phyloP scores from a whole-genome alignment of 257 asterid species.

The Ballota nigra region DNA sequence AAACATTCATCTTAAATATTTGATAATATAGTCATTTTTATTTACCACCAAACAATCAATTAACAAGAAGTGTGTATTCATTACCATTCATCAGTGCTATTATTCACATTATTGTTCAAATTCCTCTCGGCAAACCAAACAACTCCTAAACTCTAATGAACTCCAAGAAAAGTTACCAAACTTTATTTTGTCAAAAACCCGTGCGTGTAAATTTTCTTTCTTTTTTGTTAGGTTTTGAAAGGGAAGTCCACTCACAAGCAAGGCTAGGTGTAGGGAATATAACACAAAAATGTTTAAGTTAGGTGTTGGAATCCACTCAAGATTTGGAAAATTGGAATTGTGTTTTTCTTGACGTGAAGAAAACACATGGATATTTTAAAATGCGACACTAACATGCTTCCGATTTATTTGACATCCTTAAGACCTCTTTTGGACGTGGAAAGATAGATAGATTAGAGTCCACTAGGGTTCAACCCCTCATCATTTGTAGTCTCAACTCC shows the following conservation, averaged over 20 bases:
- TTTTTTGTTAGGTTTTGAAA: slow-evolving; percentile 45
- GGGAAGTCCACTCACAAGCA: slow-evolving; percentile 50
- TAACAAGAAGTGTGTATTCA: too few relatives aligned
- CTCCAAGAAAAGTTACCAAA: not conserved
- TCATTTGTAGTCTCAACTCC: slow-evolving; percentile 28
- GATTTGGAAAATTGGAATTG: slow-evolving; percentile 4
- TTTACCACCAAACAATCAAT: too few relatives aligned
- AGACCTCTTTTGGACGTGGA: slow-evolving; percentile 41
- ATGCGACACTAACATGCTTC: slow-evolving; percentile 51
- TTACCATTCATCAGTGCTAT: too few relatives aligned
- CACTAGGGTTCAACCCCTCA: slow-evolving; percentile 38
- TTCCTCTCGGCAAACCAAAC: not conserved
- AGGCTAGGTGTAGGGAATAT: slow-evolving; percentile 41
- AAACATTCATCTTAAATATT: too few relatives aligned
- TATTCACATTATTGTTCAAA: not conserved
- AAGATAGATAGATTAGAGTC: slow-evolving; percentile 8
- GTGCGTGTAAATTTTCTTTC: not conserved
- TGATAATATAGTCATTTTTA: too few relatives aligned
- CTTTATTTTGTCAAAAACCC: not conserved
- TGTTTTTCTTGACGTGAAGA: slow-evolving; percentile 40
- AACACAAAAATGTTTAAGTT: slow-evolving; percentile 42
- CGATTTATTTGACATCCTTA: slow-evolving; percentile 49
- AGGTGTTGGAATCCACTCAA: slow-evolving; percentile 77
- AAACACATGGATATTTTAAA: slow-evolving; percentile 46
- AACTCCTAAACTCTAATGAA: not conserved